Conservation (phyloP, 768 basidiomycete genomes). For the Dendrothele bispora region DNA sequence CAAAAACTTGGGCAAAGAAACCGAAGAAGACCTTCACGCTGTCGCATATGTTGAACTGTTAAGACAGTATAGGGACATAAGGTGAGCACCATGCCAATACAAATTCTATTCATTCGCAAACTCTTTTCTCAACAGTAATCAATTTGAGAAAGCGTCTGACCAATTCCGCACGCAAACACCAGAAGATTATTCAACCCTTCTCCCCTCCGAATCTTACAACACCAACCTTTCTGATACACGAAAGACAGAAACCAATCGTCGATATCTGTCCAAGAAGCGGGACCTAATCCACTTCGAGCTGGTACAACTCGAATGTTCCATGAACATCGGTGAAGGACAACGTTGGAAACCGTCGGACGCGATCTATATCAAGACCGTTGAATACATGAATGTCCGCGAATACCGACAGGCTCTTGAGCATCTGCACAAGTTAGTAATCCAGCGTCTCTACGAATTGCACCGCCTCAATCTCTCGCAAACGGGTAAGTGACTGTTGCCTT, state of each 20-base stretch:
- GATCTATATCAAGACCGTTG: slow-evolving; percentile 19
- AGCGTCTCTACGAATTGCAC: slow-evolving; percentile 36
- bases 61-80: slow-evolving; percentile 12
- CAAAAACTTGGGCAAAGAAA: slow-evolving; percentile 21
- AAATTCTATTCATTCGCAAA: background rate
- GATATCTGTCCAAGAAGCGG: slow-evolving; percentile 14
- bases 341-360: slow-evolving; percentile 22
- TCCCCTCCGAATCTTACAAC: slow-evolving; percentile 12
- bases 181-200: slow-evolving; percentile 10
- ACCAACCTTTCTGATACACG: slow-evolving; percentile 16
- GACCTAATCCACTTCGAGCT: slow-evolving; percentile 17
- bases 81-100: slow-evolving; percentile 6
- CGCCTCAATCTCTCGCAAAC: slow-evolving; percentile 34
- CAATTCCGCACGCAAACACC: slow-evolving; percentile 15
- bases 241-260: slow-evolving; percentile 22
- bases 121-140: slow-evolving; percentile 9
- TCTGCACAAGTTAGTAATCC: slow-evolving; percentile 31
- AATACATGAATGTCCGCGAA: slow-evolving; percentile 14
- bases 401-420: slow-evolving; percentile 30
- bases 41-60: slow-evolving; percentile 33
- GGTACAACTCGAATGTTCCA: slow-evolving; percentile 18
- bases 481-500: slow-evolving; percentile 21
- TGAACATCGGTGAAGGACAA: slow-evolving; percentile 23
- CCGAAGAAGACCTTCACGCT: slow-evolving; percentile 22
- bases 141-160: slow-evolving; percentile 7